Base-by-base conservation (phyloP, 768 basidiomycete species). In the Daedalea quercina region DNA sequence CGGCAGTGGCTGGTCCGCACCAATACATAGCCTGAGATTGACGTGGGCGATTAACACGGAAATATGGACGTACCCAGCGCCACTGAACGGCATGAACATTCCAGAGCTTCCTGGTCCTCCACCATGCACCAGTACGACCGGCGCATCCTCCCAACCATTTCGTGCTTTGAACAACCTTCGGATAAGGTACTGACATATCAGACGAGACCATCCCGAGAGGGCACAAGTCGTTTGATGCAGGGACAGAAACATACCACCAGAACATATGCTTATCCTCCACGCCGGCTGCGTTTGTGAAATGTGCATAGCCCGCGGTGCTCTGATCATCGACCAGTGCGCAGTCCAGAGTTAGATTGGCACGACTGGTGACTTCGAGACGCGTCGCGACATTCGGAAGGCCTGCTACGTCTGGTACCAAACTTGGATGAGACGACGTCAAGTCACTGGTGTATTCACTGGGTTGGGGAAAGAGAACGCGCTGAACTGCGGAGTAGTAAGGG, bases 131-230 rank as follows among this genome's bases (percentile, higher is more conserved):
- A 47, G 9, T 12, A 47, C 46, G 11, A 47, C 24, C 19, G 46
- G 46, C 25, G 28, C 46, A 47, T 47, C 28, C 31, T 26, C 24
- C 17, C n/a, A n/a, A 22, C 31, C 46, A 8, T 28, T 47, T 12
- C 46, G 46, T n/a, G 46, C 24, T n/a, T 47, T 15, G 25, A 47
- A 47, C 46, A 26, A 47, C 46, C 46, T 47, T 20, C n/a, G n/a
- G n/a, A n/a, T n/a, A n/a, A n/a, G n/a, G n/a, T n/a, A n/a, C n/a
- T n/a, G n/a, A n/a, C n/a, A n/a, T n/a, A n/a, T n/a, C n/a, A n/a
- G n/a, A n/a, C n/a, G n/a, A n/a, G n/a, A n/a, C n/a, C n/a, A n/a
- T n/a, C n/a, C n/a, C n/a, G n/a, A n/a, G n/a, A n/a, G n/a, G n/a
- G n/a, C n/a, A n/a, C n/a, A n/a, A n/a, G n/a, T n/a, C n/a, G n/a